Evolutionary conservation across 306 rosid species (phyloP), one percentile per base, ranked within the genome.

Genomic region (Malus sylvestris): DNA sequence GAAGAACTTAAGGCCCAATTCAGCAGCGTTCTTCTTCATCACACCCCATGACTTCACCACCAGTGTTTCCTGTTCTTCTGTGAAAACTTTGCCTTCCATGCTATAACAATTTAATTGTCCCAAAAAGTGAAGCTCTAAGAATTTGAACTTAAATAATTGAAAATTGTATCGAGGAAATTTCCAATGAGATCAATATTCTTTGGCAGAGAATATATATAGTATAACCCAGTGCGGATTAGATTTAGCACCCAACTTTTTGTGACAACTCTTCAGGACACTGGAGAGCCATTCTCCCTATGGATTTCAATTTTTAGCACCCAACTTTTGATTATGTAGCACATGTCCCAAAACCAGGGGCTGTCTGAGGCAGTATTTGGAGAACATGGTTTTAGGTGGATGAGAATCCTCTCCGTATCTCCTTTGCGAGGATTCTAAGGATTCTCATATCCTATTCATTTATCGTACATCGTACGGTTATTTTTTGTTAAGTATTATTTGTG

Each of bases 11-110:
- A 91, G 85, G 27, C 80, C 86, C 69, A 91, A 68, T 15, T 91
- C 93, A 12, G 82, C 84, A 52, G 94, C 76, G 77, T 91, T 91
- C 77, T 87, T 85, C 84, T 91, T 91, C 96, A 91, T 88, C 9
- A 46, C 90, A 15, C 15, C 80, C 97, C 93, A 91, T 76, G 97
- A 90, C 67, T 91, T 87, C 12, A 88, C 84, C 79, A 94, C 96
- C 5, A 91, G 85, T 53, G 91, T 84, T 75, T 90, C 97, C 77
- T 90, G 93, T 80, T 91, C 93, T 83, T 90, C 89, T 1, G 88
- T 89, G 86, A 93, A 93, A 27, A 64, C 66, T 76, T 23, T 86
- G 12, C 55, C 72, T 55, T 81, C 88, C 64, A 68, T 73, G 57
- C 6, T 73, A n/a, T 3, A 4, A 8, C 9, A 20, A 55, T 55